Evolutionary conservation across 371 early-diverging fungal species (phyloP).

Genomic region (Phascolomyces articulosus): DNA sequence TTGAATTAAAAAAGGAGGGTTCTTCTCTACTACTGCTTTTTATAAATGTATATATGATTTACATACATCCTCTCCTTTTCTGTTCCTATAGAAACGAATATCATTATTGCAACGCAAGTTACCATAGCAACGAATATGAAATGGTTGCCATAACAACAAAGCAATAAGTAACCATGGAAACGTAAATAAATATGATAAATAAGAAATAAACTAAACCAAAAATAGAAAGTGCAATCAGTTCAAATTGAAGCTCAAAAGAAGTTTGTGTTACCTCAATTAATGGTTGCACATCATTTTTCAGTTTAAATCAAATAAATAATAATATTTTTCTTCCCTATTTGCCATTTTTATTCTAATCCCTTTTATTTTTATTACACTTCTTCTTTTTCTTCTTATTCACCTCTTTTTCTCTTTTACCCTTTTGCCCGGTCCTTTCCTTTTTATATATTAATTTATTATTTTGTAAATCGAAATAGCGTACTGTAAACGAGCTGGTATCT

Average conservation of each 20-base stretch:
- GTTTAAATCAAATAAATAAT: slow-evolving; percentile 10
- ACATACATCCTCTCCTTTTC: no score
- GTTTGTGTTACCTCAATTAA: slow-evolving; percentile 6
- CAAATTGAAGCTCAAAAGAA: not conserved
- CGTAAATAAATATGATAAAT: not conserved
- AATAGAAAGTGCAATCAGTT: slow-evolving; percentile 1
- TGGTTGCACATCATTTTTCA: slow-evolving; percentile 17
- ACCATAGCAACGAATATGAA: no score
- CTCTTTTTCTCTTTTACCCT: not conserved
- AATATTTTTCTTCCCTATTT: not conserved
- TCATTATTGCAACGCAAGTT: no score
- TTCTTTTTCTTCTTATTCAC: not conserved
- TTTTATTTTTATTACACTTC: slow-evolving; percentile 3
- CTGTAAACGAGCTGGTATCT: slow-evolving; percentile 7
- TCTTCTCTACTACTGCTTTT: no score
- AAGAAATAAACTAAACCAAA: not conserved
- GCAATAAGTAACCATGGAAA: no score
- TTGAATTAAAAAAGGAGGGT: no score
- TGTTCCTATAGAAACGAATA: no score
- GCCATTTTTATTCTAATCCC: not conserved
- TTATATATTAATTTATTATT: not conserved
- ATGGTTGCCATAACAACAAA: no score
- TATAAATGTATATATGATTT: no score
- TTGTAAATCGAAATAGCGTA: no score
- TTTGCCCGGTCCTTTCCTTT: slow-evolving; percentile 14